Evolutionary conservation across 768 basidiomycete species (phyloP).

Genomic region (Mycena maculata): DNA sequence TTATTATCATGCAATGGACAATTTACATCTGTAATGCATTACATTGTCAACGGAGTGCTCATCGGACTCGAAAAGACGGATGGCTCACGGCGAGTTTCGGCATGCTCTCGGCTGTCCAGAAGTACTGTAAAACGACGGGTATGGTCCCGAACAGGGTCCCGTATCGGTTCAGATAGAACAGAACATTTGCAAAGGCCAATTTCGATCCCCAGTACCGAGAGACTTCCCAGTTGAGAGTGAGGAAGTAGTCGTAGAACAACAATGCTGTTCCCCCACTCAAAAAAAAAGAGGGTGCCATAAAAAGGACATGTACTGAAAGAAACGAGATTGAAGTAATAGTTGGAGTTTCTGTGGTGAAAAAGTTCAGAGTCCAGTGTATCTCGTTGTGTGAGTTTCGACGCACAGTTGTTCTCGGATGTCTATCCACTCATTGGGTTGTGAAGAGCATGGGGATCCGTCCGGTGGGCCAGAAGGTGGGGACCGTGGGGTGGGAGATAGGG

Average conservation of each 20-base stretch:
- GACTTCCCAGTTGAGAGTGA: conserved; percentile 21
- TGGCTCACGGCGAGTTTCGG: conserved; percentile 21
- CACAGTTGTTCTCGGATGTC: conserved; percentile 4
- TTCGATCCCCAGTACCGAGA: conserved; percentile 25
- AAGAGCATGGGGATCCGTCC: conserved; percentile 10
- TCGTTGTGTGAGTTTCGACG: background rate
- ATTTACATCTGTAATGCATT: conserved; percentile 13
- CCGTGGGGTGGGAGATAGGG: too few relatives aligned
- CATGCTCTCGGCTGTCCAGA: conserved; percentile 20
- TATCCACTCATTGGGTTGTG: conserved; percentile 23
- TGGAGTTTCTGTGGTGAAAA: conserved; percentile 14
- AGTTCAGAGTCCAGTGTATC: background rate
- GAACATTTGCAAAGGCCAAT: background rate
- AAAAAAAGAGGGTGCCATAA: too few relatives aligned
- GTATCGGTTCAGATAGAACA: conserved; percentile 31
- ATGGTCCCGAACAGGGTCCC: conserved; percentile 26
- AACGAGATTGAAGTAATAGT: conserved; percentile 25
- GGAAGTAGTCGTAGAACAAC: conserved; percentile 24
- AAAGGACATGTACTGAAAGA: conserved; percentile 2
- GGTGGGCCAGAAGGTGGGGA: too few relatives aligned
- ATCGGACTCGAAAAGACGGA: background rate
- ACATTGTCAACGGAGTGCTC: background rate
- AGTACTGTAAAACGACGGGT: conserved; percentile 22
- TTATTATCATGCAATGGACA: too few relatives aligned
- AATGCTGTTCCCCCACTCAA: too few relatives aligned